Percentiles rank a stretch among this genome's conserved stretches.
phyloP scores from a whole-genome alignment of 495 filamentous ascomycete genomes.

The Melanomma pulvis-pyrius region DNA sequence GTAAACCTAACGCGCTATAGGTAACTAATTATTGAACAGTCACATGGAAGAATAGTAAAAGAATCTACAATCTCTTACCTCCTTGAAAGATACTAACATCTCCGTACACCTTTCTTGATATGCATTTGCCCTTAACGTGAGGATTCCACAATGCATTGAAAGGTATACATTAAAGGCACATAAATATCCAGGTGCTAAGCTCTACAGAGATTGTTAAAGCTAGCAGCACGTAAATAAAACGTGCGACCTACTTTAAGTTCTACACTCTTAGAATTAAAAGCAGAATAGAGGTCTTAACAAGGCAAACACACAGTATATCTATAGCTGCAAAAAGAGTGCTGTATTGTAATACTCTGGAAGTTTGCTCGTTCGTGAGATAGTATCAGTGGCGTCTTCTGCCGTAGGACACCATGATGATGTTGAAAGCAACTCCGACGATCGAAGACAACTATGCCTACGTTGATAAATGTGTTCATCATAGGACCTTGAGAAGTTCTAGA shows the following conservation, averaged over 20 bases:
- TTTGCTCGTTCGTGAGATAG: background rate
- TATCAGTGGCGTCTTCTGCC: background rate
- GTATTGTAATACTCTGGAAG: background rate
- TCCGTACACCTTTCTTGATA: background rate
- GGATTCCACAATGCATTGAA: background rate
- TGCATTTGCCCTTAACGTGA: background rate
- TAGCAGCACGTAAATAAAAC: background rate
- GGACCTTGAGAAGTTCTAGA: background rate
- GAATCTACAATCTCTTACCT: background rate
- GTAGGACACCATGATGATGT: background rate
- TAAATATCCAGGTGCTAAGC: background rate
- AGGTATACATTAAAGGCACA: background rate
- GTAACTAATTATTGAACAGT: background rate
- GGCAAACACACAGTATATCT: background rate
- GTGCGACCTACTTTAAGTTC: background rate
- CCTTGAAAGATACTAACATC: background rate
- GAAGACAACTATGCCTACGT: slow-evolving; percentile 4
- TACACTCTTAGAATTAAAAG: background rate
- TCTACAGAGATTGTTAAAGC: background rate
- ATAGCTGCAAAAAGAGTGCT: background rate
- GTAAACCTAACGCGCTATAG: background rate
- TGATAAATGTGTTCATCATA: background rate
- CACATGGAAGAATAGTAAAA: background rate
- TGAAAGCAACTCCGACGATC: background rate
- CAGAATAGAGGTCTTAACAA: background rate